Percentiles rank a stretch among this genome's conserved stretches.
Conservation (phyloP, 345 rosid genomes). For the Passiflora organensis region DNA sequence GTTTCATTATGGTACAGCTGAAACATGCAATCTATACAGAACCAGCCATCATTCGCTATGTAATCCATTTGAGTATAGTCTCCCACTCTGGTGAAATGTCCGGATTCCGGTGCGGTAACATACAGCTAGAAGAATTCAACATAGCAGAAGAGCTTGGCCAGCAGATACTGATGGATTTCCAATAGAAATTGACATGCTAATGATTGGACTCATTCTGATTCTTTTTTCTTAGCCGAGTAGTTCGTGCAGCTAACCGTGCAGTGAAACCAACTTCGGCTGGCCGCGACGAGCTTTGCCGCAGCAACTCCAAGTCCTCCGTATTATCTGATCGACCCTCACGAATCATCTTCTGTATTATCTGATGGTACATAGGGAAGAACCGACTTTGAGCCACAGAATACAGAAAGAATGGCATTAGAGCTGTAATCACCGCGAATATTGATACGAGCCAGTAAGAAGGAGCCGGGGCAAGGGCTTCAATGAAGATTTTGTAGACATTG, state of each 20-base stretch:
- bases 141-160: constrained; percentile 2
- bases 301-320: constrained; percentile 62
- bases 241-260: constrained; percentile 46
- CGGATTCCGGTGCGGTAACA: background rate
- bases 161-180: background rate
- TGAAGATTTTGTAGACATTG: constrained; percentile 54
- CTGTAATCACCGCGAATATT: constrained; percentile 40
- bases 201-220: constrained; percentile 8
- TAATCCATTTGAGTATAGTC: no score
- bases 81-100: no score
- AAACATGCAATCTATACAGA: background rate
- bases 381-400: constrained; percentile 60
- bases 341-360: constrained; percentile 81
- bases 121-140: background rate
- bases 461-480: constrained; percentile 73
- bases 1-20: constrained; percentile 5
- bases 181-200: background rate
- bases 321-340: constrained; percentile 59
- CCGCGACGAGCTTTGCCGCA: constrained; percentile 68
- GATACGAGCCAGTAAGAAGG: constrained; percentile 71
- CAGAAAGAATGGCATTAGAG: constrained; percentile 61
- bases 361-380: constrained; percentile 93
- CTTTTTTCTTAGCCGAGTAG: background rate
- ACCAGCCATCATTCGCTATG: background rate
- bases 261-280: constrained; percentile 74